These are phyloP conservation scores for Gracilaria vermiculophylla DNA, from an alignment of 23 red algal species.

Conservation along the genomic window DNA sequence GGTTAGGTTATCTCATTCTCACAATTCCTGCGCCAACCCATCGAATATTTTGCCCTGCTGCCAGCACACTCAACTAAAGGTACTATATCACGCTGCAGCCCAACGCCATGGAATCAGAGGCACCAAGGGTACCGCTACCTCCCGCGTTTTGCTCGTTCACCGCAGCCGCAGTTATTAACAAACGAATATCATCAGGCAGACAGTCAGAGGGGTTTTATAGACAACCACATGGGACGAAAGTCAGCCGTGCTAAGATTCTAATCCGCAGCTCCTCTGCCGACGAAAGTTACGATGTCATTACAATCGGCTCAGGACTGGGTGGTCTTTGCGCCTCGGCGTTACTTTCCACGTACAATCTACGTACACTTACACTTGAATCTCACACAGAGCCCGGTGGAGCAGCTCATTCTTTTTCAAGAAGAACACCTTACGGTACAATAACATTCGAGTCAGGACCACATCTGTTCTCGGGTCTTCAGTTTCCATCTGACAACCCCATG, in stretches of 20 bases:
- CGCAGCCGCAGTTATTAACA: background rate
- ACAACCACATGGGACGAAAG: background rate
- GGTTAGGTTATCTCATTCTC: no score
- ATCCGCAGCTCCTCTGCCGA: background rate
- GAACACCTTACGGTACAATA: conserved; percentile 5
- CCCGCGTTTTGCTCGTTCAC: background rate
- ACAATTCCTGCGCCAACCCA: no score
- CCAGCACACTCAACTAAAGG: background rate
- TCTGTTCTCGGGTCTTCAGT: conserved; percentile 57
- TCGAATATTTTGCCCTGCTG: background rate
- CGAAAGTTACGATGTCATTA: conserved; percentile 58
- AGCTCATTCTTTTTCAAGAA: conserved; percentile 64
- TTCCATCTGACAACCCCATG: conserved; percentile 59
- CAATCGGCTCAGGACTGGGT: conserved; percentile 71
- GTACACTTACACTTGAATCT: conserved; percentile 56
- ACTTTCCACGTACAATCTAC: conserved; percentile 37
- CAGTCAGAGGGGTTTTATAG: background rate
- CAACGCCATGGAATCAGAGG: background rate
- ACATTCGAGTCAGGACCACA: conserved; percentile 73
- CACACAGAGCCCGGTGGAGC: conserved; percentile 64
- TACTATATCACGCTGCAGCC: background rate
- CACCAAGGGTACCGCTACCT: no score
- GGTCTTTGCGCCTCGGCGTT: conserved; percentile 73
- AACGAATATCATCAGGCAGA: background rate
- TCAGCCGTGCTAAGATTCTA: background rate